Evolutionary conservation across 371 early-diverging fungal species (phyloP).

Genomic region (Actinomortierella ambigua): DNA sequence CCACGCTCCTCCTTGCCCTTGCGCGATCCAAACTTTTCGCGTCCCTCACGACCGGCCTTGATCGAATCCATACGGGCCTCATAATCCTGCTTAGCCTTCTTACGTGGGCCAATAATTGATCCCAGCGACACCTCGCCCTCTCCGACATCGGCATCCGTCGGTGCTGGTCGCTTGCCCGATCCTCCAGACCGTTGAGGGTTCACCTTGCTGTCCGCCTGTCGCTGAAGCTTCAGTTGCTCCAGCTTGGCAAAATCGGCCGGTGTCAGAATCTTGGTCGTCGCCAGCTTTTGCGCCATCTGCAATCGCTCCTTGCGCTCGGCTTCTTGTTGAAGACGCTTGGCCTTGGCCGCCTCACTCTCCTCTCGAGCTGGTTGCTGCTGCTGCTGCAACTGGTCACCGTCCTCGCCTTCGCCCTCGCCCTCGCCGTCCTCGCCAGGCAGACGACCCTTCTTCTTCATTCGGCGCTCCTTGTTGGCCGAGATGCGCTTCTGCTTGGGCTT

Average conservation of each 20-base stretch:
- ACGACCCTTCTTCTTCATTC: slow-evolving; percentile 43
- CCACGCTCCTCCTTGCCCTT: slow-evolving; percentile 81
- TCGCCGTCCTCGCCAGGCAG: slow-evolving; percentile 52
- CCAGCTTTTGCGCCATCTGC: slow-evolving; percentile 54
- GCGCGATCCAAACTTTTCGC: slow-evolving; percentile 88
- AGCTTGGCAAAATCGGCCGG: slow-evolving; percentile 91
- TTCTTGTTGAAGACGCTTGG: slow-evolving; percentile 52
- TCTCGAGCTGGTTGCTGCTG: slow-evolving; percentile 25
- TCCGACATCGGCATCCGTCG: slow-evolving; percentile 46
- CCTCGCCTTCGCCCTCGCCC: slow-evolving; percentile 44
- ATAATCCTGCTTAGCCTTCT: slow-evolving; percentile 90
- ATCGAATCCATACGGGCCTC: slow-evolving; percentile 90
- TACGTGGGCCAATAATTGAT: slow-evolving; percentile 81
- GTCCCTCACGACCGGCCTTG: slow-evolving; percentile 86
- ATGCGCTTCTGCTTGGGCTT: slow-evolving; percentile 43
- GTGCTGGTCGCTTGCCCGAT: slow-evolving; percentile 42
- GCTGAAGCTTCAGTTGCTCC: slow-evolving; percentile 68
- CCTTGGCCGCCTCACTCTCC: slow-evolving; percentile 53
- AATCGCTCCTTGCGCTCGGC: slow-evolving; percentile 53
- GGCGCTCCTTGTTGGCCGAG: slow-evolving; percentile 44
- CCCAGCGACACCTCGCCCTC: slow-evolving; percentile 70
- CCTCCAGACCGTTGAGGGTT: slow-evolving; percentile 26
- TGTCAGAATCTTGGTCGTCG: slow-evolving; percentile 74
- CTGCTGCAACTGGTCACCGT: slow-evolving; percentile 19
- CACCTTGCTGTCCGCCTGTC: slow-evolving; percentile 56